Evolutionary conservation across 768 basidiomycete species (phyloP).

Genomic region (Hirschioporus abietinus): DNA sequence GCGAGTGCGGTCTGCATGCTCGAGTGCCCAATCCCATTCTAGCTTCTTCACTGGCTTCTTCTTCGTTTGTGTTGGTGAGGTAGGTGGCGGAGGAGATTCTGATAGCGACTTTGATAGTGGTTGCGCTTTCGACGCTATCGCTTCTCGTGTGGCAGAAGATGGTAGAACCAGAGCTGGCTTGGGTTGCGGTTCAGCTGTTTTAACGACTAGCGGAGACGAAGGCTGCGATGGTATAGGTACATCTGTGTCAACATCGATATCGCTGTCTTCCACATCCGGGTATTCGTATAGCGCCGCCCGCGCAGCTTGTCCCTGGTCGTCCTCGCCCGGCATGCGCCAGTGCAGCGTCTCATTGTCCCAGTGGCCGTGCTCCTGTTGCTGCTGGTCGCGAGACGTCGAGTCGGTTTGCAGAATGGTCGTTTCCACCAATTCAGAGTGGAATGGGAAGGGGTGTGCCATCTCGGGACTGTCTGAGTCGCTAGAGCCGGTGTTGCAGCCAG

Average conservation of each 20-base stretch:
- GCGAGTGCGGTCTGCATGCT: constrained; percentile 61
- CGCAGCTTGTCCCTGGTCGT: not conserved
- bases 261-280: not conserved
- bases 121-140: not conserved
- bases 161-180: not conserved
- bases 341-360: not conserved
- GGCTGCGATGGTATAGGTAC: not conserved
- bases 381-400: not conserved
- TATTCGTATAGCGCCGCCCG: not conserved
- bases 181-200: not conserved
- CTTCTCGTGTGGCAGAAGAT: not conserved
- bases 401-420: not conserved
- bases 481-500: not conserved
- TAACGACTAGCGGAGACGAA: not conserved
- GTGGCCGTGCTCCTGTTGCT: not conserved
- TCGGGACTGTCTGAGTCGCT: not conserved
- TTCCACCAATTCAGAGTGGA: not conserved
- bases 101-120: too few species aligned
- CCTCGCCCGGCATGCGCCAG: not conserved
- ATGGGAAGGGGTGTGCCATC: not conserved
- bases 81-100: not conserved
- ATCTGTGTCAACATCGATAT: not conserved
- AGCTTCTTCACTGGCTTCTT: constrained; percentile 18
- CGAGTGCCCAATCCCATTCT: constrained; percentile 67
- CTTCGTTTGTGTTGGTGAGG: not conserved